Percentiles rank a stretch among this genome's conserved stretches.
Conservation (phyloP, 768 basidiomycete genomes). For the Leccinum boreale region DNA sequence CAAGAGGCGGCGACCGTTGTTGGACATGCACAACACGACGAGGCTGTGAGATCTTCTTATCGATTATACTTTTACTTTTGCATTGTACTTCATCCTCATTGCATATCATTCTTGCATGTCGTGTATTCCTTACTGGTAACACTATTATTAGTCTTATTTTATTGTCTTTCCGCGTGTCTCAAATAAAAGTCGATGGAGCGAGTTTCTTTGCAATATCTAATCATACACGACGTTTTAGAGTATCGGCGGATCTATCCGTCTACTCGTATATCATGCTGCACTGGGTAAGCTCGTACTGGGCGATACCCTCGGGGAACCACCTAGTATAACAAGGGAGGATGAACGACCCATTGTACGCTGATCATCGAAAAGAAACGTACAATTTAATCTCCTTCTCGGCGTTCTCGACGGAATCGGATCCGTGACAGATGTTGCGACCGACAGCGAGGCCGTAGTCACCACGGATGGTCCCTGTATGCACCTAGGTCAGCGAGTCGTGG, state of each 20-base stretch:
- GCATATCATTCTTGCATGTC: constrained; percentile 18
- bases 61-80: constrained; percentile 9
- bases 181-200: not conserved
- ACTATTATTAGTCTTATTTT: not conserved
- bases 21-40: constrained; percentile 3
- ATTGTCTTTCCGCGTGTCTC: not conserved
- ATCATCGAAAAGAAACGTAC: constrained; percentile 42
- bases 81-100: constrained; percentile 24
- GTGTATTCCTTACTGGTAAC: constrained; percentile 5
- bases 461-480: constrained; percentile 77
- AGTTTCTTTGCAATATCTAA: constrained; percentile 9
- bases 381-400: constrained; percentile 94
- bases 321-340: constrained; percentile 35
- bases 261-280: constrained; percentile 82
- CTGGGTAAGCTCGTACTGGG: constrained; percentile 65
- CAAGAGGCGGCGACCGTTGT: constrained; percentile 16
- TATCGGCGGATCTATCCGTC: constrained; percentile 15
- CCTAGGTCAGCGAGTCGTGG: not conserved
- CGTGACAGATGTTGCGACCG: constrained; percentile 93
- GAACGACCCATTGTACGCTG: not conserved
- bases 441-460: constrained; percentile 93
- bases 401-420: constrained; percentile 83
- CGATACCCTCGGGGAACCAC: constrained; percentile 88
- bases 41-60: not conserved
- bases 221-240: constrained; percentile 12